Percentiles rank a stretch among this genome's conserved stretches.
Evolutionary conservation across 345 rosid genomes (phyloP).

Genomic region (Acer campestre): DNA sequence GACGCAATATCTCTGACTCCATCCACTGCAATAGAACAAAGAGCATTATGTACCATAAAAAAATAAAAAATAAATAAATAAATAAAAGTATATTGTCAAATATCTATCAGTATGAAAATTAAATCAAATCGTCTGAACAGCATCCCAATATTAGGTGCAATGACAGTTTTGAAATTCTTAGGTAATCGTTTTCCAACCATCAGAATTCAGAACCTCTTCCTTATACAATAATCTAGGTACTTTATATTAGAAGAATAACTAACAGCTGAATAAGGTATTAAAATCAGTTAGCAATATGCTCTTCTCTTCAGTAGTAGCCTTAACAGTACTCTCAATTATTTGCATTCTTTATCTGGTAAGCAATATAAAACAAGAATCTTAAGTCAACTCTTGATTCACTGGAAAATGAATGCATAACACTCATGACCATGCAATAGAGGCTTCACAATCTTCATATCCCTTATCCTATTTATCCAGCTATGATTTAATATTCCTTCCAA

Average conservation of each 20-base stretch:
- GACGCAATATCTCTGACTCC: conserved; percentile 83
- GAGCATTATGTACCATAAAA: conserved; percentile 9
- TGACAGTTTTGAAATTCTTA: background rate
- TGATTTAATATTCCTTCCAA: background rate
- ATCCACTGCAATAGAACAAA: conserved; percentile 61
- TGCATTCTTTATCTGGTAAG: background rate
- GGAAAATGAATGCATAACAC: background rate
- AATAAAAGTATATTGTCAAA: background rate
- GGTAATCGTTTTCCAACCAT: background rate
- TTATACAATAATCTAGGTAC: no score
- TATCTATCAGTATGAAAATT: background rate
- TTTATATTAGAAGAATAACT: background rate
- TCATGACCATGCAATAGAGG: background rate
- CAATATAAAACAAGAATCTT: conserved; percentile 1
- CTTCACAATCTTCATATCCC: background rate
- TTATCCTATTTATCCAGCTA: background rate
- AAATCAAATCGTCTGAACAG: background rate
- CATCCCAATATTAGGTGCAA: background rate
- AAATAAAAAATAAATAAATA: no score
- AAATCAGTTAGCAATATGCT: background rate
- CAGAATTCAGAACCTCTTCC: background rate
- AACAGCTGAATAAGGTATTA: background rate
- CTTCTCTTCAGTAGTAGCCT: background rate
- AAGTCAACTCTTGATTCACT: background rate
- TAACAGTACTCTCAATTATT: background rate